Evolutionary conservation across 148 eudicot species (phyloP).

Genomic region (Dianthus caryophyllus): DNA sequence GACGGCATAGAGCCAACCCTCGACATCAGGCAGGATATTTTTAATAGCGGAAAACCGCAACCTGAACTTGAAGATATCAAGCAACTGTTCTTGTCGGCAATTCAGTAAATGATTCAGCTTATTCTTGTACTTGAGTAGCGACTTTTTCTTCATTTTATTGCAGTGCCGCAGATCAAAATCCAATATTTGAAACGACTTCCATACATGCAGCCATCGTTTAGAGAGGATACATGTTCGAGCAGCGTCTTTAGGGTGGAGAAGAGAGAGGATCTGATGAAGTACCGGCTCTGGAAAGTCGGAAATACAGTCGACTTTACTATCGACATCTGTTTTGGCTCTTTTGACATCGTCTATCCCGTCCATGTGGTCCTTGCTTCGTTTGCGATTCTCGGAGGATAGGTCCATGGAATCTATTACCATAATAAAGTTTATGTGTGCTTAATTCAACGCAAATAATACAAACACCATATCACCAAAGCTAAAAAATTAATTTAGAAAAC

Average conservation of each 20-base stretch:
- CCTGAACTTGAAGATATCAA: conserved; percentile 18
- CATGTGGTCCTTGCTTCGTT: conserved; percentile 1
- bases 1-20: conserved; percentile 12
- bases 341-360: not conserved
- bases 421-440: too few species aligned
- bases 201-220: conserved; percentile 14
- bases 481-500: too few species aligned
- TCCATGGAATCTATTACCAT: too few species aligned
- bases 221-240: conserved; percentile 23
- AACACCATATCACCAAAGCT: too few species aligned
- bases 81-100: conserved; percentile 7
- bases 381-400: conserved; percentile 6
- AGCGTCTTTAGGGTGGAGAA: conserved; percentile 24
- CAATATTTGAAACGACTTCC: conserved; percentile 20
- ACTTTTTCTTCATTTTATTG: not conserved
- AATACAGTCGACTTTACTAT: conserved; percentile 13
- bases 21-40: not conserved
- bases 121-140: not conserved
- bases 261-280: conserved; percentile 22
- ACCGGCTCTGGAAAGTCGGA: conserved; percentile 19
- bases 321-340: conserved; percentile 6
- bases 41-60: not conserved
- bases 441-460: too few species aligned
- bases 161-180: conserved; percentile 18
- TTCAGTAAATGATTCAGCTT: not conserved